Conservation (phyloP, 192 early-diverging fungal species). For the Chytriomyces sp. region DNA sequence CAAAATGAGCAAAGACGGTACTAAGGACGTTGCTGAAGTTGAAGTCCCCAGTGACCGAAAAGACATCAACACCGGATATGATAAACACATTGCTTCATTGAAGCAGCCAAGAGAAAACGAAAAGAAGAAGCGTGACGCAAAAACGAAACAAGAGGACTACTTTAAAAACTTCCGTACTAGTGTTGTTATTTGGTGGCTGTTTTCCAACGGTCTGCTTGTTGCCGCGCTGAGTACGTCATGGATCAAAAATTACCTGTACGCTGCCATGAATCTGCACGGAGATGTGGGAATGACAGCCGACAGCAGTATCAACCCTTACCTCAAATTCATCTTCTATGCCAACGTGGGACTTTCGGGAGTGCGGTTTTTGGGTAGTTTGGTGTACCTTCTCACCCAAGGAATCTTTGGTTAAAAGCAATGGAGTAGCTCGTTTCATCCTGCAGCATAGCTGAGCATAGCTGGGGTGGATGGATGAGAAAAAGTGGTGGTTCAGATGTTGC, state of each 20-base stretch:
- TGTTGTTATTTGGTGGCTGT: constrained; percentile 85
- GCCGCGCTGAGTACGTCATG: constrained; percentile 65
- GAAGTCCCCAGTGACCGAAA: constrained; percentile 74
- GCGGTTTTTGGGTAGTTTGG: constrained; percentile 75
- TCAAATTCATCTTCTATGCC: constrained; percentile 85
- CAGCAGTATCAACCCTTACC: constrained; percentile 66
- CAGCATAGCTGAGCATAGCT: no score
- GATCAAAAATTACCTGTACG: constrained; percentile 32
- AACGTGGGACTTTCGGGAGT: constrained; percentile 73
- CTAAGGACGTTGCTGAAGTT: constrained; percentile 73
- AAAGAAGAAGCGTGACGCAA: constrained; percentile 74
- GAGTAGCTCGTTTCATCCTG: no score
- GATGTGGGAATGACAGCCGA: constrained; percentile 30
- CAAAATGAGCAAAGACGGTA: constrained; percentile 72
- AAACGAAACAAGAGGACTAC: constrained; percentile 86
- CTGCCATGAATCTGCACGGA: constrained; percentile 24
- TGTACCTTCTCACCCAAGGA: constrained; percentile 71
- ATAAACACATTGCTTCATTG: constrained; percentile 73
- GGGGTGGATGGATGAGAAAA: no score
- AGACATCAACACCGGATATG: constrained; percentile 85
- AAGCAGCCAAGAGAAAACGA: constrained; percentile 50
- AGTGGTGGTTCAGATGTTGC: no score
- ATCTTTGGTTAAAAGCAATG: constrained; percentile 57
- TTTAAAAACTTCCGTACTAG: constrained; percentile 87
- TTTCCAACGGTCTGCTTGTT: constrained; percentile 77